Base-by-base conservation (phyloP, 495 filamentous ascomycete genomes). In the Trichoderma reesei region DNA sequence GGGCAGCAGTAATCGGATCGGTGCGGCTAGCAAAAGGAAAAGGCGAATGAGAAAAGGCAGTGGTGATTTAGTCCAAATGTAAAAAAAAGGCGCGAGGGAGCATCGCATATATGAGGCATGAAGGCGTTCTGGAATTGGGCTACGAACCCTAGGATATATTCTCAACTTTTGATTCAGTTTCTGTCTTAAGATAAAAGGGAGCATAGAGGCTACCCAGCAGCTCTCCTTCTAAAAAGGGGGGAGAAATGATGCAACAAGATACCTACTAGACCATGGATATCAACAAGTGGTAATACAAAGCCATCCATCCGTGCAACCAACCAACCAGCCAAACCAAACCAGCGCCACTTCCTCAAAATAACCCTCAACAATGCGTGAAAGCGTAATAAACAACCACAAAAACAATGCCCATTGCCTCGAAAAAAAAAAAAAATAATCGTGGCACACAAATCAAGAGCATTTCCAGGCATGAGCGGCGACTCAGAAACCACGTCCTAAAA, bases 21-120 rank as follows among this genome's bases (percentile, higher is more conserved):
- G 1, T 1, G 26, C 26, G 26, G 26, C 26, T 26, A 20, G 6
- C 36, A 56, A 36, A n/a, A 4, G 18, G 33, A 26, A 26, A 7
- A 64, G 44, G 64, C 61, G 63, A 64, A 66, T n/a, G 60, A 36
- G 65, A 60, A 38, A 36, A 26, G 44, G 5, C 6, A 41, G n/a
- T 16, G 16, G 16, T 6, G 4, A 11, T 26, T 41, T 61, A 41
- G 59, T 26, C 26, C 26, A 26, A 26, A 26, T 26, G 26, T 26
- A 26, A 26, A 26, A 26, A 26, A 26, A 41, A 34, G 26, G 20
- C 3, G 26, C 26, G 20, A 26, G 18, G 51, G 14, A 34, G 31
- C 51, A 56, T 10, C 6, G 9, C 4, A 34, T 18, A 33, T 26
- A 56, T 56, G 26, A 34, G 34, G 26, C 26, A 26, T 26, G 26